Conservation (phyloP, 371 early-diverging fungal species). For the Cokeromyces recurvatus region DNA sequence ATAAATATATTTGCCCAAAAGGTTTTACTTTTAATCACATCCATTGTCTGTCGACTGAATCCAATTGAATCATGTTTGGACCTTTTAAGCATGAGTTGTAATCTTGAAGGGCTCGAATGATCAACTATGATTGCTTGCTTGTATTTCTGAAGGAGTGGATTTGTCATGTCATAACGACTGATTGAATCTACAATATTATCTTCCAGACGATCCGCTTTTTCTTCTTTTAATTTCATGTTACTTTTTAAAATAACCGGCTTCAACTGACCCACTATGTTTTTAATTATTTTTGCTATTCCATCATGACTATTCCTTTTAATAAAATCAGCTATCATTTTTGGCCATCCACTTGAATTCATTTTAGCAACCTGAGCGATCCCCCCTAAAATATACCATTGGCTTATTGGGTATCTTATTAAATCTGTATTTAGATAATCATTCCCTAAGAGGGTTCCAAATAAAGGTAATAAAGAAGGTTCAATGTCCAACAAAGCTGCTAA, state of each 20-base stretch:
- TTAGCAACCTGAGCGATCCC: slow-evolving; percentile 10
- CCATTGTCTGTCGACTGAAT: slow-evolving; percentile 37
- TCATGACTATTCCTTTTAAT: slow-evolving; percentile 4
- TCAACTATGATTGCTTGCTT: too few relatives aligned
- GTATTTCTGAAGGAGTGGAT: slow-evolving; percentile 7
- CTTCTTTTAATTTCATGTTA: slow-evolving; percentile 15
- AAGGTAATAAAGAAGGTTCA: slow-evolving; percentile 27
- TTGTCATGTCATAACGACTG: slow-evolving; percentile 23
- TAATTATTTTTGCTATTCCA: slow-evolving; percentile 3
- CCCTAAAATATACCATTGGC: slow-evolving; percentile 27
- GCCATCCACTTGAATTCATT: slow-evolving; percentile 22
- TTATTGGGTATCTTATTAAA: slow-evolving; percentile 28
- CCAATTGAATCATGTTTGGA: not conserved
- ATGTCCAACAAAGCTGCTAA: slow-evolving; percentile 38
- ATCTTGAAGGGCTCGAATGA: not conserved
- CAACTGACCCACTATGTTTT: slow-evolving; percentile 5
- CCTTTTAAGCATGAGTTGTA: not conserved
- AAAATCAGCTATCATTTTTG: slow-evolving; percentile 27
- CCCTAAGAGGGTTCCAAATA: slow-evolving; percentile 52
- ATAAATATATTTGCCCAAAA: slow-evolving; percentile 55
- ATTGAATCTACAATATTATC: slow-evolving; percentile 21
- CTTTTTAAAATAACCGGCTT: slow-evolving; percentile 17
- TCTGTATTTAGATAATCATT: slow-evolving; percentile 47
- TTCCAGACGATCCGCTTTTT: slow-evolving; percentile 18
- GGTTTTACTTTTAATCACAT: slow-evolving; percentile 33